phyloP scores from a whole-genome alignment of 257 asterid genomes.

The Buddleja alternifolia region DNA sequence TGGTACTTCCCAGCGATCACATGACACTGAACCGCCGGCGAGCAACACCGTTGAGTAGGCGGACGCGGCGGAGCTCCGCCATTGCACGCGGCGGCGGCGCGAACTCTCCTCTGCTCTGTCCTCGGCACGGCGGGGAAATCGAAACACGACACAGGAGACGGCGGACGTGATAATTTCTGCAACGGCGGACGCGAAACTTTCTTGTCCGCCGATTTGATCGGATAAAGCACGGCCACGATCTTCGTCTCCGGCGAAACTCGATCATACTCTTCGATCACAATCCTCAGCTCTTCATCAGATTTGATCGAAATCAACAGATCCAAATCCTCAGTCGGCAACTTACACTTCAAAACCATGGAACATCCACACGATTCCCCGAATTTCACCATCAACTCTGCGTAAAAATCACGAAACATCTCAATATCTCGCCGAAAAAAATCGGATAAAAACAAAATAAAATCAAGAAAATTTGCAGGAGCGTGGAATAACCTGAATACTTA shows the following conservation, averaged over 20 bases:
- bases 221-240: conserved; percentile 69
- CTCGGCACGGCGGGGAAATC: conserved; percentile 50
- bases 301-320: conserved; percentile 72
- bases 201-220: conserved; percentile 43
- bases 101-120: background rate
- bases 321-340: conserved; percentile 75
- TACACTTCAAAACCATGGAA: conserved; percentile 69
- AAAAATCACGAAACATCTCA: background rate
- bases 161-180: conserved; percentile 62
- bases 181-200: conserved; percentile 61
- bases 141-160: conserved; percentile 65
- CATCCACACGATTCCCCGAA: conserved; percentile 73
- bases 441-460: background rate
- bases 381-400: conserved; percentile 71
- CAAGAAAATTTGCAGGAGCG: background rate
- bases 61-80: no score
- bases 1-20: no score
- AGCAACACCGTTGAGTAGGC: no score
- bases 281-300: conserved; percentile 71
- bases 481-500: conserved; percentile 39
- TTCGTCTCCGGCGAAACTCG: conserved; percentile 55
- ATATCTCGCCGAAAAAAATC: background rate
- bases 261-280: conserved; percentile 68
- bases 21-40: no score
- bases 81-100: no score